Evolutionary conservation across 768 basidiomycete species (phyloP), one percentile per base, ranked within the genome.

Genomic region (Leccinum incarnatum): DNA sequence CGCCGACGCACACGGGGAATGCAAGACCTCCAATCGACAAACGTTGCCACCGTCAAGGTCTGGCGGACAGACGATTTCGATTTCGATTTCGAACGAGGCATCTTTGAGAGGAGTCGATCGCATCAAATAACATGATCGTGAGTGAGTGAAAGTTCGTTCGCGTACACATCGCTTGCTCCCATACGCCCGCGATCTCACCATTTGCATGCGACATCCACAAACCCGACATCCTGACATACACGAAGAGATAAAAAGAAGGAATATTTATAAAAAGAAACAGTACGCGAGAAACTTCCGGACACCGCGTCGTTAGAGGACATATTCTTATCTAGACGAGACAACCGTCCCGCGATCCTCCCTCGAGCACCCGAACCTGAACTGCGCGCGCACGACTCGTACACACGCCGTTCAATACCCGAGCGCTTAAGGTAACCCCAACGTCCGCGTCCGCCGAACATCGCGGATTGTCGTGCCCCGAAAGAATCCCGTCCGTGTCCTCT

Each of bases 291-390:
- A 40, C n/a, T 11, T n/a, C 27, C 37, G 29, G 19, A 42, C 23
- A 27, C 34, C 34, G 17, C 29, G 9, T n/a, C 40, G 9, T 30
- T 17, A 12, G 21, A 21, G 11, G 25, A 45, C n/a, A 19, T 15
- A 23, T 45, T n/a, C 21, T 19, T 14, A 21, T 40, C 10, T 2
- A 14, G 23, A 21, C 46, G 46, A 34, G 37, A 11, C 25, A 8
- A 10, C n/a, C 40, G 8, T 51, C 36, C 56, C 34, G 21, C 54
- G 57, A 55, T 53, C 57, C 51, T 53, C 46, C 37, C 51, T 52
- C 53, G 36, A 52, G 25, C n/a, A 52, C 21, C 10, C 58, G 52
- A 54, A 29, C 64, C 64, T 55, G 37, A 57, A 5, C 17, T 48
- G 23, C 47, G 47, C 47, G 23, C 23, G 47, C 47, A 48, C 47